phyloP scores from a whole-genome alignment of 768 basidiomycete genomes.

The Cantharellus anzutake region DNA sequence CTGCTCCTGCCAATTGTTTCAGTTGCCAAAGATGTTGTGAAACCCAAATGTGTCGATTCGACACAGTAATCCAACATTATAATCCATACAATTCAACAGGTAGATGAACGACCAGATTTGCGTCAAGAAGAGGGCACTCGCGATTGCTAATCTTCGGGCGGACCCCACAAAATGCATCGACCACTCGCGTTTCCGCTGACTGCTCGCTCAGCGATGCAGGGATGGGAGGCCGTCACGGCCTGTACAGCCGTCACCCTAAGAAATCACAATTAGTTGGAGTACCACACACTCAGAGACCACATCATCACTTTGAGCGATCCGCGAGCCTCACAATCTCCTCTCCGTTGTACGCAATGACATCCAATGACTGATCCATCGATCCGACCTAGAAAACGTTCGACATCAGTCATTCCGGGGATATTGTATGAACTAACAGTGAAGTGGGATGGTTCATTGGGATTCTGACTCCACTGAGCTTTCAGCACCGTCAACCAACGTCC shows the following conservation, averaged over 20 bases:
- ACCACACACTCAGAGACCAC: neutral
- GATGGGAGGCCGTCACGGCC: slow-evolving; percentile 82
- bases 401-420: neutral
- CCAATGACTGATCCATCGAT: slow-evolving; percentile 59
- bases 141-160: slow-evolving; percentile 9
- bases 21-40: too few species aligned
- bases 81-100: too few species aligned
- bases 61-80: too few species aligned
- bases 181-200: slow-evolving; percentile 67
- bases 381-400: slow-evolving; percentile 30
- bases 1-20: too few species aligned
- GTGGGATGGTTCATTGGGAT: slow-evolving; percentile 65
- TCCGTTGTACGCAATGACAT: slow-evolving; percentile 64
- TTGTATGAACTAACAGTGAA: slow-evolving; percentile 39
- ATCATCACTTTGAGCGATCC: slow-evolving; percentile 31
- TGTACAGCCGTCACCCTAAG: slow-evolving; percentile 61
- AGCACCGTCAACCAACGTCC: slow-evolving; percentile 49
- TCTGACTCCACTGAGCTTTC: slow-evolving; percentile 58
- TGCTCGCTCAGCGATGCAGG: slow-evolving; percentile 49
- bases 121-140: too few species aligned
- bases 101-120: too few species aligned
- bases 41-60: too few species aligned
- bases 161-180: slow-evolving; percentile 65
- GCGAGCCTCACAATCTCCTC: slow-evolving; percentile 45
- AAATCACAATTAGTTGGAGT: neutral